phyloP scores from a whole-genome alignment of 108 stramenopile species.

The Epipyxis sp. region DNA sequence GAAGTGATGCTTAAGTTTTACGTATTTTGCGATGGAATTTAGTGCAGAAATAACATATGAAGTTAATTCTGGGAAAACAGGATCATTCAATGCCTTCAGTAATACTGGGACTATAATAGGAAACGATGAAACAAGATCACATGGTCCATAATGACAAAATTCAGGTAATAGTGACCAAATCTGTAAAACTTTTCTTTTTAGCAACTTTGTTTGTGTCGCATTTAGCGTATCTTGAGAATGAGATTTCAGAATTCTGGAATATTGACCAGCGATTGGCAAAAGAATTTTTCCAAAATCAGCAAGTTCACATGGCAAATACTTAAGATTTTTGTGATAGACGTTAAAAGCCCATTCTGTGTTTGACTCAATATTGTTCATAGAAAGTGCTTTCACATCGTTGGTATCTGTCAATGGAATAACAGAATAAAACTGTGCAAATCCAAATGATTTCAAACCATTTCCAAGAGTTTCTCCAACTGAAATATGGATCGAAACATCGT shows the following conservation, averaged over 20 bases:
- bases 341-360: constrained; percentile 2
- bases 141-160: background rate
- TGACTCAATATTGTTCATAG: background rate
- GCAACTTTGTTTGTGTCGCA: background rate
- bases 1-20: background rate
- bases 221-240: too few relatives aligned
- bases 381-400: background rate
- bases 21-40: background rate
- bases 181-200: constrained; percentile 3
- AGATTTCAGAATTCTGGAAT: background rate
- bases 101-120: background rate
- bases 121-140: background rate
- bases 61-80: constrained; percentile 4
- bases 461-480: background rate
- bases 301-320: background rate
- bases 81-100: background rate
- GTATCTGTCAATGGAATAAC: constrained; percentile 15
- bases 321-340: background rate
- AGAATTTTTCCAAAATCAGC: background rate
- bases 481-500: background rate
- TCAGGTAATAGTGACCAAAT: constrained; percentile 22
- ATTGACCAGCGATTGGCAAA: background rate
- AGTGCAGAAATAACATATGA: background rate
- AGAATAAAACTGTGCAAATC: background rate
- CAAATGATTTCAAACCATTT: background rate